phyloP scores from a whole-genome alignment of 2,329 filamentous ascomycete species.

The Epicoccum nigrum region DNA sequence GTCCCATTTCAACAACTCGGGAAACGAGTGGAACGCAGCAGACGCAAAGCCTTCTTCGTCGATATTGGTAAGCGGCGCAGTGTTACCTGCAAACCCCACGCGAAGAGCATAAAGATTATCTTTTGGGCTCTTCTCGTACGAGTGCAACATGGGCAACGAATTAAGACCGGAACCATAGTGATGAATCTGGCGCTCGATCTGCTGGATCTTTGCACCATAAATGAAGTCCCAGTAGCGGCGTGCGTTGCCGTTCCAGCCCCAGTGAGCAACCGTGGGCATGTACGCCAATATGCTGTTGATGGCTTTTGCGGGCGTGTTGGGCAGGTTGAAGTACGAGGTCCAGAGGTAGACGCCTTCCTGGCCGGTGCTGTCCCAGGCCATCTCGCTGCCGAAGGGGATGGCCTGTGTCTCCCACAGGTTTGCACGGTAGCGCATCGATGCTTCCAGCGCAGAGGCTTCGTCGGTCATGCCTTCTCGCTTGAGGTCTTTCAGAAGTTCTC shows the following conservation, averaged over 20 bases:
- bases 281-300: constrained; percentile 62
- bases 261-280: constrained; percentile 64
- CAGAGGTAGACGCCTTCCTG: constrained; percentile 68
- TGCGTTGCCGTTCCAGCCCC: constrained; percentile 68
- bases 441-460: constrained; percentile 51
- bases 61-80: constrained; percentile 62
- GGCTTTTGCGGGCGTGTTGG: constrained; percentile 57
- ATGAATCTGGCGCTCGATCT: constrained; percentile 60
- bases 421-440: constrained; percentile 58
- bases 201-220: constrained; percentile 52
- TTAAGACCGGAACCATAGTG: constrained; percentile 68
- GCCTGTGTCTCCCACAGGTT: constrained; percentile 57
- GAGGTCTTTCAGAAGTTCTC: constrained; percentile 59
- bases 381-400: constrained; percentile 65
- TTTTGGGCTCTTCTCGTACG: constrained; percentile 55
- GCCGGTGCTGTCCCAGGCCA: constrained; percentile 68
- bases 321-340: constrained; percentile 61
- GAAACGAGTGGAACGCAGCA: constrained; percentile 64
- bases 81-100: constrained; percentile 61
- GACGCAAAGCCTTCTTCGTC: constrained; percentile 61
- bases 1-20: constrained; percentile 63
- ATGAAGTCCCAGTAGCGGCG: constrained; percentile 66
- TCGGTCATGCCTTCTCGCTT: constrained; percentile 53
- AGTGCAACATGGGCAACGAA: constrained; percentile 59
- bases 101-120: constrained; percentile 58